Evolutionary conservation across 306 rosid species (phyloP).

Genomic region (Begonia fuchsioides): DNA sequence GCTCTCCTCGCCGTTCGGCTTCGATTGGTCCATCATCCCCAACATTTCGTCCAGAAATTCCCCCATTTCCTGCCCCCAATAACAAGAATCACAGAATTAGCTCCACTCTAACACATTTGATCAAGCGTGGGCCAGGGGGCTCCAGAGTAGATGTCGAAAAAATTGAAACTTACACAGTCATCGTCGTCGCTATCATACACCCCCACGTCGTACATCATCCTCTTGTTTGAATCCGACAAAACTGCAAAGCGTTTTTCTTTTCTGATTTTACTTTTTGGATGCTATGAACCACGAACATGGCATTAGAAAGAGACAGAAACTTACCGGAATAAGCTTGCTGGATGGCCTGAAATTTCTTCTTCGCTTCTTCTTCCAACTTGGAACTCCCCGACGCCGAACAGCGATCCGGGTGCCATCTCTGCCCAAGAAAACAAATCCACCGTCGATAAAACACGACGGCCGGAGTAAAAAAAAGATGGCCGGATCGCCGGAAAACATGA

Average conservation of each 20-base stretch:
- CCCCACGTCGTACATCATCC: constrained; percentile 85
- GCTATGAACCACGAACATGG: too few species aligned
- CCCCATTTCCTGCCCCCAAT: constrained; percentile 71
- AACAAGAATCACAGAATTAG: too few species aligned
- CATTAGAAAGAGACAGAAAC: background rate
- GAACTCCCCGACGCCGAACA: constrained; percentile 32
- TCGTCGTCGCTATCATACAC: constrained; percentile 82
- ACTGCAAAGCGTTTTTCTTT: constrained; percentile 25
- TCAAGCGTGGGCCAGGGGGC: too few species aligned
- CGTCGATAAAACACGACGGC: too few species aligned
- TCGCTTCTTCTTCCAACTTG: constrained; percentile 45
- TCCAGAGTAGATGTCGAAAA: too few species aligned
- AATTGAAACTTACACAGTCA: constrained; percentile 10
- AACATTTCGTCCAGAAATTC: constrained; percentile 85
- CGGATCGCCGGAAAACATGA: too few species aligned
- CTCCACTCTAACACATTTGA: too few species aligned
- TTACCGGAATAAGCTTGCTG: constrained; percentile 95
- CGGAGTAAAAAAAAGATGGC: too few species aligned
- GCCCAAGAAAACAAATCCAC: constrained; percentile 14
- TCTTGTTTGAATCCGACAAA: constrained; percentile 67
- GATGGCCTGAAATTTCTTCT: constrained; percentile 75
- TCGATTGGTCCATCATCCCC: constrained; percentile 73
- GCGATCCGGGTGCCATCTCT: constrained; percentile 99
- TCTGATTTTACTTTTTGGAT: too few species aligned
- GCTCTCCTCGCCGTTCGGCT: constrained; percentile 54